Evolutionary conservation across 83 land plant genomes (phyloP), one percentile per base, ranked within the genome.

Genomic region (Diphasiastrum complanatum): DNA sequence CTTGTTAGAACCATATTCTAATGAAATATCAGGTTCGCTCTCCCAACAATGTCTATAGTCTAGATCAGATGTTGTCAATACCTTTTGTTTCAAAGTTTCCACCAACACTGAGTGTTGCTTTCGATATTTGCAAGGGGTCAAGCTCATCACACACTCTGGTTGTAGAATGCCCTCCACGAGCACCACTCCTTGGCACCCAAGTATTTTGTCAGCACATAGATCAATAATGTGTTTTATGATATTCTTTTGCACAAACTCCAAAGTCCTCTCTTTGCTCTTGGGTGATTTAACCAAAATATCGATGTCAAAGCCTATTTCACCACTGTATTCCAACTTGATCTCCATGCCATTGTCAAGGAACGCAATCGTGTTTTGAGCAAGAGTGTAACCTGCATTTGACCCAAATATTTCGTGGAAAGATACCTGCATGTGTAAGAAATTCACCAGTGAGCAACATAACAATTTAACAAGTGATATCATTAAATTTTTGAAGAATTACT

Each of bases 251-350:
- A 84, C 61, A 34, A 81, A 68, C 25, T 75, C 61, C 16, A 81
- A 63, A 0, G 75, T 79, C 52, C 84, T 83, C 29, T 73, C 71
- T n/a, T 51, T 34, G 60, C 55, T 80, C 60, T 87, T 79, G 23
- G 77, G 68, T 5, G 92, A 87, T 38, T 81, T 77, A 18, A 84
- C 89, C 4, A 87, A 74, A 32, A 87, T 68, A 51, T 87, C 92
- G 25, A 87, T 70, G 47, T 66, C 69, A 64, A 74, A 70, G 26
- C 73, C 85, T 54, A 67, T 48, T 19, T 77, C 71, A 1, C 81
- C 81, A 32, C 79, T 78, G 46, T 81, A 73, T 65, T 87, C 92
- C 16, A 87, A 57, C 58, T 80, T 46, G 33, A 84, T 35, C 33
- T 79, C 58, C 33, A 87, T 71, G 1, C 92, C 92, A 61, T 81